Evolutionary conservation across 2,329 filamentous ascomycete genomes (phyloP), one percentile per base, ranked within the genome.

Genomic region (Nectriaceae sp.): DNA sequence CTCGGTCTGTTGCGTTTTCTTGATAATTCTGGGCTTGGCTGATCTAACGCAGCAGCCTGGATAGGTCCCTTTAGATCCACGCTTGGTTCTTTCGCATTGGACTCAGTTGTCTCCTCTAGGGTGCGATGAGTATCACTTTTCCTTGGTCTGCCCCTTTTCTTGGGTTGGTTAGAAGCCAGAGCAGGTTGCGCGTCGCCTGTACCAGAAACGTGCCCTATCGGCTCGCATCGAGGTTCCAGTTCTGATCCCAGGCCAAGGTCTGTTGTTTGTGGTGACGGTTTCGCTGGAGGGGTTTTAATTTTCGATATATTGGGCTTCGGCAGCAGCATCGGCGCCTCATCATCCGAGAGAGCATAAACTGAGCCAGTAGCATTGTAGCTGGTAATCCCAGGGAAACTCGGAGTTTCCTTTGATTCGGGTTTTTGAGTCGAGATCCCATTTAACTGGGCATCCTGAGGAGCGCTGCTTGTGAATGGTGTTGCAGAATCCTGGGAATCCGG

Each of bases 311-410:
- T 50, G 15, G 48, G 44, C 21, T 51, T 52, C 4, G 54, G 48
- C 19, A 64, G 43, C 11, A 60, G 35, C n/a, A 69, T 46, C 0
- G 68, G 68, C 13, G 63, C 59, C 45, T 71, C 69, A 16, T 71
- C 69, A 40, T 71, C 68, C 4, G 69, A 71, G 5, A 71, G 60
- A 4, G 56, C 54, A 42, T 58, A 61, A 2, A 55, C 47, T n/a
- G 57, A 42, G 16, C 49, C 40, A 3, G 26, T 18, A 35, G 46
- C 29, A 10, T 15, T 24, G 11, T 29, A 13, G 26, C 10, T 16
- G 1, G 35, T 20, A 22, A 15, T 6, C 10, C 26, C 21, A 13
- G 21, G 16, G 3, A 29, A 36, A 4, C 11, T 15, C 3, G 31
- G 4, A 3, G 33, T 24, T 5, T 40, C 37, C 11, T 42, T 49